Percentiles rank a stretch among this genome's conserved stretches.
Conservation (phyloP, 164 flowering plant genomes). For the Sextonia rubra region DNA sequence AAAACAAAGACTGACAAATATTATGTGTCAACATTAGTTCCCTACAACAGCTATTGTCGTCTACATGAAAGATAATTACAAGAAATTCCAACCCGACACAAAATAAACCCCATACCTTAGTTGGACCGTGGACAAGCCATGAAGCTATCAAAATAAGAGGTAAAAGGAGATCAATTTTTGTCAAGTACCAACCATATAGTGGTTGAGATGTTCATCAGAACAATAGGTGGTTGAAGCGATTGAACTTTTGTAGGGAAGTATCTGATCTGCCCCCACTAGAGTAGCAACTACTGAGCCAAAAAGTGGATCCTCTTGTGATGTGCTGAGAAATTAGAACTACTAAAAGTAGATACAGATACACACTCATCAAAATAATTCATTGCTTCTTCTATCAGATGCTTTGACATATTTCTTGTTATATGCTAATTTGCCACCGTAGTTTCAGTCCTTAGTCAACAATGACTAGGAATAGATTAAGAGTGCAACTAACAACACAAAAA, state of each 20-base stretch:
- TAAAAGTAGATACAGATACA: slow-evolving; percentile 87
- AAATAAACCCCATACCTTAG: too few relatives aligned
- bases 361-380: slow-evolving; percentile 91
- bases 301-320: slow-evolving; percentile 59
- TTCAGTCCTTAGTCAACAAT: too few relatives aligned
- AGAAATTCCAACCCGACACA: too few relatives aligned
- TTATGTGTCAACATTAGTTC: too few relatives aligned
- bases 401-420: slow-evolving; percentile 70
- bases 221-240: slow-evolving; percentile 16
- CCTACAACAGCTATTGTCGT: too few relatives aligned
- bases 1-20: too few relatives aligned
- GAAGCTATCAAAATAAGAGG: neutral
- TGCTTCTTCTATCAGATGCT: slow-evolving; percentile 70
- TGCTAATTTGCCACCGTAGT: slow-evolving; percentile 49
- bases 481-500: too few relatives aligned
- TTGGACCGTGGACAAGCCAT: neutral
- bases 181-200: slow-evolving; percentile 37
- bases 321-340: slow-evolving; percentile 78
- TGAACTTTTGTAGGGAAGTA: slow-evolving; percentile 27
- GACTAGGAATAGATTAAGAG: too few relatives aligned
- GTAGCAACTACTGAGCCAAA: slow-evolving; percentile 18
- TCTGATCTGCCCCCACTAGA: slow-evolving; percentile 12
- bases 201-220: slow-evolving; percentile 12
- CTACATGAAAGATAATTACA: too few relatives aligned
- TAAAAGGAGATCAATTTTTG: neutral